Conservation (phyloP, 1,284 basidiomycete species). For the Ustilago curta region DNA sequence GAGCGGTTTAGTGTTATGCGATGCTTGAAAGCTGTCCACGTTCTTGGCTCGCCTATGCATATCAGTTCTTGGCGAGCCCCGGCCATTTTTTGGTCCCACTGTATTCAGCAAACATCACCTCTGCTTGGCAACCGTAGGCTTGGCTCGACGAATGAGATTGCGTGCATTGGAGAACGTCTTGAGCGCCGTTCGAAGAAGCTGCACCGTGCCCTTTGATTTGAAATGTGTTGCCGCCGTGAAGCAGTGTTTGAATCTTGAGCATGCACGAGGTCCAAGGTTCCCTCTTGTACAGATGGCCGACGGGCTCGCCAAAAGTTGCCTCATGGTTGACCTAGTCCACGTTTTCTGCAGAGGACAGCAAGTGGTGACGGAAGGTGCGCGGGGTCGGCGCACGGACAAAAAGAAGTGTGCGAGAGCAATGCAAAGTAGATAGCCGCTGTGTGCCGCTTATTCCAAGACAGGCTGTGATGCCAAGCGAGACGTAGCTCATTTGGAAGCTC, state of each 20-base stretch:
- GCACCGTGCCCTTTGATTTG: constrained; percentile 1
- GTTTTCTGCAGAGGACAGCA: not conserved
- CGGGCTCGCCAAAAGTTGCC: not conserved
- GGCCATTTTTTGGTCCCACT: not conserved
- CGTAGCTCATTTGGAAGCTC: constrained; percentile 5
- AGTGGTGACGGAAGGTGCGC: not conserved
- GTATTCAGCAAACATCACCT: not conserved
- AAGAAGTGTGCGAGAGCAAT: not conserved
- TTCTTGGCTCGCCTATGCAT: constrained; percentile 34
- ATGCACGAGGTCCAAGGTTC: not conserved
- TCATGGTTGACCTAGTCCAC: not conserved
- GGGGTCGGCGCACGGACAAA: not conserved
- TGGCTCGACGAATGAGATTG: constrained; percentile 10
- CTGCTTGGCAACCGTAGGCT: not conserved
- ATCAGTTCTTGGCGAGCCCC: constrained; percentile 14
- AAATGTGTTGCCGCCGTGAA: not conserved
- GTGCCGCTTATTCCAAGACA: not conserved
- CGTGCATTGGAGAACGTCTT: constrained; percentile 1
- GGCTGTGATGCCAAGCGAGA: constrained; percentile 1
- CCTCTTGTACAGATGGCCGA: not conserved
- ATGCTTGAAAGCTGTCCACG: constrained; percentile 34
- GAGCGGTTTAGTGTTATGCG: not conserved
- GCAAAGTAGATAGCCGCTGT: constrained; percentile 9
- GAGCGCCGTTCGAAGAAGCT: not conserved
- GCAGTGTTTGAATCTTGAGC: not conserved